Evolutionary conservation across 768 basidiomycete species (phyloP).

Genomic region (Rhodotorula taiwanensis): DNA sequence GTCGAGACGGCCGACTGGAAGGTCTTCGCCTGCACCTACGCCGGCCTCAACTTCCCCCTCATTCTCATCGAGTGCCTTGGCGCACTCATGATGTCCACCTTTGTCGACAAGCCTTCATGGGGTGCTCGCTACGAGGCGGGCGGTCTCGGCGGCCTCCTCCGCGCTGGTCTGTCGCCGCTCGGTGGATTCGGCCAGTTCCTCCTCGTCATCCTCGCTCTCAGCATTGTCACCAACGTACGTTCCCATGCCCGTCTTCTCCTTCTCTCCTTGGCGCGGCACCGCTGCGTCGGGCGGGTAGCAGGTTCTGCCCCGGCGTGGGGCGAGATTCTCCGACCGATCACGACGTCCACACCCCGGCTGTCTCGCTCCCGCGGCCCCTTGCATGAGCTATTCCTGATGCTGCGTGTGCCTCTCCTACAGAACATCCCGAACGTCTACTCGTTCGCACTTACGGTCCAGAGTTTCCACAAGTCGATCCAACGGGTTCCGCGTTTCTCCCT

Average conservation of each 20-base stretch:
- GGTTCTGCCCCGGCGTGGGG: too few species aligned
- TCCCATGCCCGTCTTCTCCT: slow-evolving; percentile 3
- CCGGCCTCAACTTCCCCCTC: slow-evolving; percentile 34
- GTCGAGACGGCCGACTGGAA: slow-evolving; percentile 45
- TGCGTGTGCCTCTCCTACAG: too few species aligned
- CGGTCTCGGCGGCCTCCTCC: slow-evolving; percentile 52
- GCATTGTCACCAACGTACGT: slow-evolving; percentile 48
- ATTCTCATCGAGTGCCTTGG: slow-evolving; percentile 52
- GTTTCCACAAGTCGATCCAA: slow-evolving; percentile 49
- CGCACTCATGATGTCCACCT: slow-evolving; percentile 49
- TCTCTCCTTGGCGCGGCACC: neutral
- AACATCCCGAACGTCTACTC: slow-evolving; percentile 46
- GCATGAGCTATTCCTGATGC: too few species aligned
- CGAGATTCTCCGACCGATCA: too few species aligned
- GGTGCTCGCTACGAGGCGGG: slow-evolving; percentile 44
- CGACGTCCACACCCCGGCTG: neutral
- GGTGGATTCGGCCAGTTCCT: slow-evolving; percentile 51
- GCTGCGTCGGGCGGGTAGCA: too few species aligned
- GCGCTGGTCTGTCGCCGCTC: slow-evolving; percentile 37
- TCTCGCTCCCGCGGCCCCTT: neutral
- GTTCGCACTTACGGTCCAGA: slow-evolving; percentile 50
- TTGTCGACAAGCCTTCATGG: slow-evolving; percentile 45
- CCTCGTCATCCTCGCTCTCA: slow-evolving; percentile 49
- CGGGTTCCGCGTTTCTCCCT: slow-evolving; percentile 47
- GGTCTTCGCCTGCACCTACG: slow-evolving; percentile 48